Percentiles rank a stretch among this genome's conserved stretches.
Evolutionary conservation across 129 eudicot species (phyloP).

Genomic region (Daucus carota): DNA sequence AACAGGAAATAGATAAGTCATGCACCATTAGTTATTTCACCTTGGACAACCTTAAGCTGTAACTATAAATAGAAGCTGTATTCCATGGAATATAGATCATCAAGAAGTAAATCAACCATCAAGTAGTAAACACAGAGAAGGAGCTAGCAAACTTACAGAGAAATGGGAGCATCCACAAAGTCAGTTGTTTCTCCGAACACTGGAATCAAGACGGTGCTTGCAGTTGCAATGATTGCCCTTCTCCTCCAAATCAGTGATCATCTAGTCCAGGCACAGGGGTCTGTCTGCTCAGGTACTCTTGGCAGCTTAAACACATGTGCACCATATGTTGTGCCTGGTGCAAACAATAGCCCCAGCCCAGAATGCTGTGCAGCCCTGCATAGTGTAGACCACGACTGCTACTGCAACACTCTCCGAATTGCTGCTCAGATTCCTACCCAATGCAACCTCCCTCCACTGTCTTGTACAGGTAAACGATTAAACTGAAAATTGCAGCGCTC

Average conservation of each 20-base stretch:
- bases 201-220: background rate
- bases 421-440: constrained; percentile 30
- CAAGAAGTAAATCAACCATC: background rate
- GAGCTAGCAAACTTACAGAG: background rate
- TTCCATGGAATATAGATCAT: background rate
- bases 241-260: constrained; percentile 14
- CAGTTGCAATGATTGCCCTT: constrained; percentile 11
- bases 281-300: constrained; percentile 37
- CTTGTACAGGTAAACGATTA: constrained; percentile 31
- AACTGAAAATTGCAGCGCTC: background rate
- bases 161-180: background rate
- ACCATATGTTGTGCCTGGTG: constrained; percentile 61
- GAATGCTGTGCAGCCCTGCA: constrained; percentile 74
- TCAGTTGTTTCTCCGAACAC: background rate
- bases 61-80: background rate
- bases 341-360: constrained; percentile 29
- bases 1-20: constrained; percentile 1
- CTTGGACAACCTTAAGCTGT: background rate
- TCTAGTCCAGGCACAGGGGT: constrained; percentile 20
- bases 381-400: constrained; percentile 49
- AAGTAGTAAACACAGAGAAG: background rate
- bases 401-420: constrained; percentile 54
- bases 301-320: constrained; percentile 52
- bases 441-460: constrained; percentile 65
- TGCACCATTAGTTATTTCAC: background rate